These are phyloP conservation scores for Cordyceps pruinosa DNA, from an alignment of 2,329 filamentous ascomycete species.

Conservation along the genomic window DNA sequence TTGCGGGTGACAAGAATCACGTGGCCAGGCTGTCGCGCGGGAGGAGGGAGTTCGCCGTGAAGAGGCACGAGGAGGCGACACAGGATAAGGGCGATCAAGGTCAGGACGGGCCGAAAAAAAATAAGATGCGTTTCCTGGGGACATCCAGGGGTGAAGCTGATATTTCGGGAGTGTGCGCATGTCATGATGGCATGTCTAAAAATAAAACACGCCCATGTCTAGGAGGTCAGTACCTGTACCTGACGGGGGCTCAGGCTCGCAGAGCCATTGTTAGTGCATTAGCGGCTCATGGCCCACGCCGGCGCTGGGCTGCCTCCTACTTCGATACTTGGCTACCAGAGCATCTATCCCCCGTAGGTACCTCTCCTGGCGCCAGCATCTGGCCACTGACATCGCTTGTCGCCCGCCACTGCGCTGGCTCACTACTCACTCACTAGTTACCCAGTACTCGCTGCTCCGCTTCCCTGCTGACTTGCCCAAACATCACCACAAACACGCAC, in stretches of 20 bases:
- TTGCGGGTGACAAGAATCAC: neutral
- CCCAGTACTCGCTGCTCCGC: neutral
- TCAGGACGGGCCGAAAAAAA: neutral
- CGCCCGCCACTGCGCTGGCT: too few species aligned
- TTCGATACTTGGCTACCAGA: too few species aligned
- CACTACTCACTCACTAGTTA: neutral
- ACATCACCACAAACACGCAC: conserved; percentile 1
- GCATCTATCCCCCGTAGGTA: too few species aligned
- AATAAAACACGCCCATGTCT: neutral
- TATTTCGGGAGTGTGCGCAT: neutral
- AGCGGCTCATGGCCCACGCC: too few species aligned
- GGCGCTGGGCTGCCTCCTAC: too few species aligned
- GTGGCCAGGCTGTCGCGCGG: neutral
- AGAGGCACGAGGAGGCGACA: conserved; percentile 1
- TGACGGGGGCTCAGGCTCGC: too few species aligned
- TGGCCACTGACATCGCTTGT: too few species aligned
- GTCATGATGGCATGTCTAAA: neutral
- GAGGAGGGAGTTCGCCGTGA: neutral
- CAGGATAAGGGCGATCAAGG: neutral
- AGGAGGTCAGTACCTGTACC: neutral
- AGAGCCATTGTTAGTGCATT: too few species aligned
- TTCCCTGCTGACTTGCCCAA: conserved; percentile 9
- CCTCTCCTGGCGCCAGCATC: too few species aligned
- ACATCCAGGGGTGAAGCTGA: neutral
- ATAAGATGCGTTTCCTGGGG: neutral